Conservation (phyloP, 1,284 basidiomycete species). For the Ganoderma boninense region DNA sequence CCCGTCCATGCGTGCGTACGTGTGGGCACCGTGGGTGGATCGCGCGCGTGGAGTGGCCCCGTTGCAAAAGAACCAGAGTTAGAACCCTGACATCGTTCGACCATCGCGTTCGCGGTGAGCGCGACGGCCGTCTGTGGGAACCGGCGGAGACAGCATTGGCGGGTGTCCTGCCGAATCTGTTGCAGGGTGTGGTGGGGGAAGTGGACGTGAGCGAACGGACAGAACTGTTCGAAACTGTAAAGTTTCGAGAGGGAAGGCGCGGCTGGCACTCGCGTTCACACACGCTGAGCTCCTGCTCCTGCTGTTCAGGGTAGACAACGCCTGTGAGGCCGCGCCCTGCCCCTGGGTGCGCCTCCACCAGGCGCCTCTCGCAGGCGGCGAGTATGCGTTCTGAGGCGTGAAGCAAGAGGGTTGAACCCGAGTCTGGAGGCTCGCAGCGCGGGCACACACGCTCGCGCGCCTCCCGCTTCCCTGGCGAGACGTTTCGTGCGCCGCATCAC, state of each 20-base stretch:
- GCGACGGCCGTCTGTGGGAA: background rate
- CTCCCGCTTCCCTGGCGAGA: conserved; percentile 8
- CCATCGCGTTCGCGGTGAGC: background rate
- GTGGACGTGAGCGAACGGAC: conserved; percentile 5
- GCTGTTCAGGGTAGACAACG: conserved; percentile 8
- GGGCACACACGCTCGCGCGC: background rate
- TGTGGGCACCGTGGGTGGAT: conserved; percentile 2
- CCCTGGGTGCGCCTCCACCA: background rate
- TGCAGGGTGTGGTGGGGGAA: background rate
- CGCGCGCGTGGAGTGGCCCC: background rate
- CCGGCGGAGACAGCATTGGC: background rate
- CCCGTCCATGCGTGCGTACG: background rate
- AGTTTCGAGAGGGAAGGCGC: background rate
- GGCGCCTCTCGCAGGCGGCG: background rate
- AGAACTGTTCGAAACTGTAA: background rate
- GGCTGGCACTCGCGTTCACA: background rate
- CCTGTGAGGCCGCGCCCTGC: conserved; percentile 8
- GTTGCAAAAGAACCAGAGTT: background rate
- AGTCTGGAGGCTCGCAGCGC: background rate
- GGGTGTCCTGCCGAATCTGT: background rate
- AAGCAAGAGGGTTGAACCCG: background rate
- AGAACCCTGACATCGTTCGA: background rate
- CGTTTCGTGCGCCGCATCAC: conserved; percentile 21
- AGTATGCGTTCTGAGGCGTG: background rate
- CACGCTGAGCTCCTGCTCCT: conserved; percentile 5